A percentile compares a stretch with the other conserved stretches of the same genome.
Conservation (phyloP, 2,329 filamentous ascomycete species). For the Beauveria australis region DNA sequence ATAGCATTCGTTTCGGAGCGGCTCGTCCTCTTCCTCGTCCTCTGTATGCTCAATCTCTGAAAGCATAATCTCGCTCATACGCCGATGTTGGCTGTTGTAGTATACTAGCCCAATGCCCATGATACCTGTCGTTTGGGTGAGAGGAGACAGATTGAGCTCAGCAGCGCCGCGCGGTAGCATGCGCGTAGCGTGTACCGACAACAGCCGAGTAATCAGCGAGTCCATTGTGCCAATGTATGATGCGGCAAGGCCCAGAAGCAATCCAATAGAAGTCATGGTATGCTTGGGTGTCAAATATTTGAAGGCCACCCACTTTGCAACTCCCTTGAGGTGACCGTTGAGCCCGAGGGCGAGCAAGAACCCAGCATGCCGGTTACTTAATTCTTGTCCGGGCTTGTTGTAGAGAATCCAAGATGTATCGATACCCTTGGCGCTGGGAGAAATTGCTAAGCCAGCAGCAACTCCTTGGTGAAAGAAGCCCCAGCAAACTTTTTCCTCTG, state of each 20-base stretch:
- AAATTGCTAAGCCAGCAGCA: slow-evolving; percentile 86
- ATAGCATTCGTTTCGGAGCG: slow-evolving; percentile 89
- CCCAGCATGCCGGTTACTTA: slow-evolving; percentile 93
- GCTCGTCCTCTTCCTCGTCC: slow-evolving; percentile 71
- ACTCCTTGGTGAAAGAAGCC: slow-evolving; percentile 97
- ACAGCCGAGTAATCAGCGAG: slow-evolving; percentile 79
- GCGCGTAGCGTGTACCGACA: slow-evolving; percentile 92
- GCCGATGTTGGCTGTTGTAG: slow-evolving; percentile 87
- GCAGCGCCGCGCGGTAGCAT: slow-evolving; percentile 90
- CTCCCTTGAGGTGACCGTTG: slow-evolving; percentile 86
- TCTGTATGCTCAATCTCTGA: slow-evolving; percentile 91
- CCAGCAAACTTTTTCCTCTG: slow-evolving; percentile 96
- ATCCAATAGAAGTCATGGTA: slow-evolving; percentile 95
- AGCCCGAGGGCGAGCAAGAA: slow-evolving; percentile 85
- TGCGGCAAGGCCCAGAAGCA: slow-evolving; percentile 85
- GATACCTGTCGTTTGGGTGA: slow-evolving; percentile 91
- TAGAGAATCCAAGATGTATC: slow-evolving; percentile 98
- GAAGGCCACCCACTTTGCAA: slow-evolving; percentile 98
- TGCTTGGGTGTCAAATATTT: slow-evolving; percentile 99
- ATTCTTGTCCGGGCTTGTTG: slow-evolving; percentile 80
- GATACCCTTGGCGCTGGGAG: slow-evolving; percentile 81
- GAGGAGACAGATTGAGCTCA: slow-evolving; percentile 83
- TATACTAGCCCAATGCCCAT: slow-evolving; percentile 96
- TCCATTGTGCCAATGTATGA: slow-evolving; percentile 98
- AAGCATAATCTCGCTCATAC: slow-evolving; percentile 98